Evolutionary conservation across 2,329 filamentous ascomycete species (phyloP), one percentile per base, ranked within the genome.

Genomic region (Claviceps cyperi): DNA sequence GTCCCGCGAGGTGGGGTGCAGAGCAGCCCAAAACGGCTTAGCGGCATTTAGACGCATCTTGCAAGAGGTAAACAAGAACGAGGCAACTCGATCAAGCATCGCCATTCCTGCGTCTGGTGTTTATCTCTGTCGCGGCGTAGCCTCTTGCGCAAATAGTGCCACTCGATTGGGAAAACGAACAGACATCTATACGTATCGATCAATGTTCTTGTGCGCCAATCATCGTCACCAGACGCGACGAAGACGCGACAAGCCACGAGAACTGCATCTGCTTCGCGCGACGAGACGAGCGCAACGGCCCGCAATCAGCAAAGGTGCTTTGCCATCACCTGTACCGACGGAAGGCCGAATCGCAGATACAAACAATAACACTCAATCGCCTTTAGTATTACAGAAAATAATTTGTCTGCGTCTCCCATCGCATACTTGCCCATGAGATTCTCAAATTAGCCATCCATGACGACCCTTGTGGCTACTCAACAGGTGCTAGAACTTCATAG

Each of bases 401-500:
- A 7, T 22, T 8, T 24, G 19, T 8, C 15, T 43, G 6, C 11
- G 3, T 36, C 24, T n/a, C n/a, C 44, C 37, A 9, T 39, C 32
- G 15, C 46, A 49, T 32, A 9, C 21, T 4, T 5, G 32, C 19
- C 43, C 47, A 52, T 55, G 54, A 39, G 36, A 37, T 40, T 57
- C 57, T 51, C 7, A 48, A 60, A 56, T 56, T 56, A 63, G 69
- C 70, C 73, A 76, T 81, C 77, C 77, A 83, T 83, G 80, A 83
- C 80, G 78, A 82, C 80, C 66, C 71, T 83, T 68, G 72, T 83
- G 66, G 75, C 73, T 67, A 75, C 75, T 63, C 77, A 77, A 64
- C 73, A 75, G 69, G 76, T 78, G 70, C 71, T 83, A 69, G 73
- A 81, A 77, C 70, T 77, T 65, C 71, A 81, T 73, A 83, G 77